Evolutionary conservation across 2,329 filamentous ascomycete species (phyloP), one percentile per base, ranked within the genome.

Genomic region (Tolypocladium endophyticum): DNA sequence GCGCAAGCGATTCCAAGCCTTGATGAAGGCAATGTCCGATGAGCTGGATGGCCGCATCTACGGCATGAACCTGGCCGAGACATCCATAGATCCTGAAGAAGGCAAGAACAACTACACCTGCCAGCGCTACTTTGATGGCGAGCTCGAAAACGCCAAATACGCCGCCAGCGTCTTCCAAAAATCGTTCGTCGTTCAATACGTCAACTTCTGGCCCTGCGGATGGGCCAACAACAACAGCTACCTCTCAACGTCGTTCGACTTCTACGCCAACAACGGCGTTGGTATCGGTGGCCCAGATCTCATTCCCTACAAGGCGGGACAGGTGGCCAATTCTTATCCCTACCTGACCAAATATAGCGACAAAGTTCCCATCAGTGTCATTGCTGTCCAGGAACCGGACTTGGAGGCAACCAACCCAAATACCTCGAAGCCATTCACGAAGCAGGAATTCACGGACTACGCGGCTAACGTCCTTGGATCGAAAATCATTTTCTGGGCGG

Each of bases 201-300:
- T 66, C 55, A 66, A 66, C 47, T 66, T 64, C 57, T 66, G 64
- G 64, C 64, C 64, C 28, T 57, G 60, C 25, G 64, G 61, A 18
- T 64, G 62, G 62, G 58, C 30, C 2, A 60, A 65, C 38, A 59
- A 56, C 50, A 62, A 62, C 53, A 47, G 39, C 38, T 43, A 36
- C 53, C 25, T 50, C 5, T 30, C 25, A 5, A 50, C 14, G 3
- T 50, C 47, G 25, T 50, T 50, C 30, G 47, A 20, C 0, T 30
- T 30, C 25, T 50, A 50, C 47, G 47, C 25, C 16, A 20, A 50
- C 2, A 5, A 50, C 25, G 7, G 7, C 14, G 25, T 50, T 28
- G 47, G 47, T 9, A 28, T 50, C 47, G 47, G 47, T 14, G 47
- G 47, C 14, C 47, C 47, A 20, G 47, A 50, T 50, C 47, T 50